Evolutionary conservation across 805 yeast genomes (phyloP).

Genomic region (Wickerhamiella vanderwaltii): DNA sequence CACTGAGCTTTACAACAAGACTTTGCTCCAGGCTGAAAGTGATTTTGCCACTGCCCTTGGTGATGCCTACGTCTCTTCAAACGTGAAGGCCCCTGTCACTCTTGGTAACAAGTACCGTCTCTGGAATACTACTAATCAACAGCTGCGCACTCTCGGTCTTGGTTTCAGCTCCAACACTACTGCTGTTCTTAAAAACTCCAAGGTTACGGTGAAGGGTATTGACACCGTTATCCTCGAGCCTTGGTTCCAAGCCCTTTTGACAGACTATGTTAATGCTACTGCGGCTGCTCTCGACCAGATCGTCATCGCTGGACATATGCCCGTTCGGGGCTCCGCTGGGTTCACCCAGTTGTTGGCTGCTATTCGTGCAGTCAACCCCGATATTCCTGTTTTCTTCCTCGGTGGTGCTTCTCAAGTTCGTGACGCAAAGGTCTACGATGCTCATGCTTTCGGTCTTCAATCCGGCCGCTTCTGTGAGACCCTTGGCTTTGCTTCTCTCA

Average conservation of each 20-base stretch:
- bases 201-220: conserved; percentile 51
- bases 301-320: conserved; percentile 67
- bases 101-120: conserved; percentile 59
- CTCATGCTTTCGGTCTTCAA: conserved; percentile 58
- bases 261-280: conserved; percentile 21
- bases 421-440: conserved; percentile 61
- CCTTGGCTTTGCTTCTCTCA: conserved; percentile 63
- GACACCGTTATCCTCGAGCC: conserved; percentile 37
- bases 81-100: conserved; percentile 34
- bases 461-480: conserved; percentile 90
- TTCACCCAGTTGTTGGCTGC: conserved; percentile 34
- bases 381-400: conserved; percentile 60
- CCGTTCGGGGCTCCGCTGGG: conserved; percentile 49
- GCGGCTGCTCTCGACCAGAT: conserved; percentile 45
- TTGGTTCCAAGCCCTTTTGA: conserved; percentile 46
- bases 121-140: conserved; percentile 48
- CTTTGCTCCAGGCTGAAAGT: conserved; percentile 47
- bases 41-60: conserved; percentile 41
- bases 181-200: conserved; percentile 60
- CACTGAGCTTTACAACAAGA: conserved; percentile 68
- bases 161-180: conserved; percentile 70
- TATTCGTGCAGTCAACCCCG: conserved; percentile 48
- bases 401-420: conserved; percentile 92
- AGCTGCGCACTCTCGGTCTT: conserved; percentile 45
- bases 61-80: conserved; percentile 48